Evolutionary conservation across 805 yeast species (phyloP).

Genomic region (Ogataea glucozyma): DNA sequence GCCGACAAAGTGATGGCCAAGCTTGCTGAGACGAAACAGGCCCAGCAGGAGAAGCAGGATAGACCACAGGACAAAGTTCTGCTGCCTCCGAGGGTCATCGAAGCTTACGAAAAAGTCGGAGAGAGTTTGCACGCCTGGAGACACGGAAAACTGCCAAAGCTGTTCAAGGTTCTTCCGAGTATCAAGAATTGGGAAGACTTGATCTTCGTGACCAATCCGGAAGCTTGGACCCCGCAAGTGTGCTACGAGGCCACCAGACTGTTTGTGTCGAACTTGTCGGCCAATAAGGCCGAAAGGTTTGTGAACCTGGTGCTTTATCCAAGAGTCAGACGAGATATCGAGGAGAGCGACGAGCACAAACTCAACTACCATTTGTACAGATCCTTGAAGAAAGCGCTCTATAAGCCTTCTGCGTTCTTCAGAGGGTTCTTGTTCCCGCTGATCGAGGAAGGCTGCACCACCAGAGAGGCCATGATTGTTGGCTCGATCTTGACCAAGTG

Average conservation of each 20-base stretch:
- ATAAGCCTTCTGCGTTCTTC: constrained; percentile 97
- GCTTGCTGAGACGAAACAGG: constrained; percentile 61
- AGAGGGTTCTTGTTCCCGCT: constrained; percentile 93
- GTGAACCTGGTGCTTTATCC: constrained; percentile 67
- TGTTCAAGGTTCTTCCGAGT: constrained; percentile 92
- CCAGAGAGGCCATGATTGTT: constrained; percentile 92
- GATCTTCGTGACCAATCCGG: constrained; percentile 89
- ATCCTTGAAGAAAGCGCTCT: constrained; percentile 86
- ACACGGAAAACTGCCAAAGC: constrained; percentile 95
- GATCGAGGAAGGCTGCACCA: constrained; percentile 83
- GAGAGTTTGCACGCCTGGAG: constrained; percentile 83
- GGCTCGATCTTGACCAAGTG: constrained; percentile 88
- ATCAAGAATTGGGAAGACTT: constrained; percentile 95
- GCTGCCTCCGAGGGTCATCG: constrained; percentile 94
- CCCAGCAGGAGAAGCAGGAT: constrained; percentile 30
- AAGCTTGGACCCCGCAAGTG: constrained; percentile 92
- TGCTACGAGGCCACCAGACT: constrained; percentile 92
- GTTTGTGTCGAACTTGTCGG: constrained; percentile 85
- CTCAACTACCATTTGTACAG: constrained; percentile 92
- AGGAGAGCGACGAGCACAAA: constrained; percentile 70
- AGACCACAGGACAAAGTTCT: constrained; percentile 71
- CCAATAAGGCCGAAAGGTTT: constrained; percentile 86
- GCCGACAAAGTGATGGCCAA: constrained; percentile 95
- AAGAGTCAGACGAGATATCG: constrained; percentile 69
- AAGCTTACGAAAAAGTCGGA: constrained; percentile 91